Evolutionary conservation across 345 rosid genomes (phyloP).

Genomic region (Populus pruinosa): DNA sequence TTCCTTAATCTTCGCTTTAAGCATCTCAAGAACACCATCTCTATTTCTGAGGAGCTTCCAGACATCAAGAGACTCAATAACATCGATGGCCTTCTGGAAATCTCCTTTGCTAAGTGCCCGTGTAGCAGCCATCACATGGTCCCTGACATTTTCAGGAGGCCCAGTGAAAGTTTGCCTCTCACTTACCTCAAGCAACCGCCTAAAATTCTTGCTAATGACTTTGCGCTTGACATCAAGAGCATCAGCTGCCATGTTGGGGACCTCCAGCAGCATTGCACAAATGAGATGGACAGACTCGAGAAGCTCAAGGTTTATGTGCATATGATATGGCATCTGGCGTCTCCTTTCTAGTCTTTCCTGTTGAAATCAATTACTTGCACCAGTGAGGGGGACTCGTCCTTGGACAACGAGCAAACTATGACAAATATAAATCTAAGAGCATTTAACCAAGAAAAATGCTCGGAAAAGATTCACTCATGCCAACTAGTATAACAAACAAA

Average conservation of each 20-base stretch:
- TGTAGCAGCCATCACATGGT: conserved; percentile 86
- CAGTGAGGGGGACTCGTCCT: not conserved
- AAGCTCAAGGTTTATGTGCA: conserved; percentile 97
- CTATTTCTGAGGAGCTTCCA: conserved; percentile 71
- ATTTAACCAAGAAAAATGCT: not conserved
- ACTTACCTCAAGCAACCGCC: conserved; percentile 68
- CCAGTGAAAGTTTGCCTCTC: conserved; percentile 82
- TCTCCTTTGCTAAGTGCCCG: conserved; percentile 77
- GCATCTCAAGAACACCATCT: conserved; percentile 60
- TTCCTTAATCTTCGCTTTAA: conserved; percentile 76
- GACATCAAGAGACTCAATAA: conserved; percentile 64
- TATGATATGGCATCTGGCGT: conserved; percentile 92
- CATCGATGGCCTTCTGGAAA: conserved; percentile 57
- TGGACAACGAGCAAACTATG: not conserved
- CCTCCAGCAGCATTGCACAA: conserved; percentile 92
- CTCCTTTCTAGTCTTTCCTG: conserved; percentile 92
- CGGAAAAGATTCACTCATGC: not conserved
- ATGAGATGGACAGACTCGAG: conserved; percentile 86
- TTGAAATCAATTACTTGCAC: conserved; percentile 8
- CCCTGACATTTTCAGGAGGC: conserved; percentile 84
- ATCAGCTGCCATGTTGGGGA: conserved; percentile 86
- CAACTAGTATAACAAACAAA: not conserved
- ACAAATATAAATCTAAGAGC: not conserved
- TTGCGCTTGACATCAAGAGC: conserved; percentile 53
- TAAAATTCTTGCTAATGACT: conserved; percentile 78